Evolutionary conservation across 108 stramenopile species (phyloP).

Genomic region (Conticribra guillardii): DNA sequence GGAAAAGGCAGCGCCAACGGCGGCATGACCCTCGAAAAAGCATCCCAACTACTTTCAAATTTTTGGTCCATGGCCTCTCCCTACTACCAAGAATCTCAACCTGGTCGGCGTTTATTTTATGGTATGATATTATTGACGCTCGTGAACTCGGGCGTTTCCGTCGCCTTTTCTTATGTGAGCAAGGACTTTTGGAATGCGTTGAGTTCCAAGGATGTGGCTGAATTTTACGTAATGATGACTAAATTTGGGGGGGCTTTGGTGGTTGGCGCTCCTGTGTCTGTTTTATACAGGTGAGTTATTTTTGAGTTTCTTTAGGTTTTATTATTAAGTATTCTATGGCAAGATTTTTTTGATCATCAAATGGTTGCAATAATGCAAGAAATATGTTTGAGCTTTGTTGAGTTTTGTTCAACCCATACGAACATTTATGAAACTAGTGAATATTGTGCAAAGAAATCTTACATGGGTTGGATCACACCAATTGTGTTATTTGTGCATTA

Average conservation of each 20-base stretch:
- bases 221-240: slow-evolving; percentile 76
- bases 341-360: too few relatives aligned
- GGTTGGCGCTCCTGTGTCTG: slow-evolving; percentile 87
- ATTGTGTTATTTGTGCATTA: too few relatives aligned
- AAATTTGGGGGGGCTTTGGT: slow-evolving; percentile 77
- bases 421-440: too few relatives aligned
- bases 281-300: slow-evolving; percentile 76
- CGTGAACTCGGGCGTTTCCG: slow-evolving; percentile 82
- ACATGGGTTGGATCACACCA: too few relatives aligned
- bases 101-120: slow-evolving; percentile 75
- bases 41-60: slow-evolving; percentile 32
- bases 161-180: slow-evolving; percentile 90
- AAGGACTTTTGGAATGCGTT: slow-evolving; percentile 95
- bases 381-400: too few relatives aligned
- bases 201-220: slow-evolving; percentile 71
- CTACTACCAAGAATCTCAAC: slow-evolving; percentile 82
- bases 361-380: too few relatives aligned
- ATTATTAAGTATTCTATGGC: too few relatives aligned
- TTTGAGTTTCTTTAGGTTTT: slow-evolving; percentile 11
- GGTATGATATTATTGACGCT: slow-evolving; percentile 85
- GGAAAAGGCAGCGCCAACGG: background rate
- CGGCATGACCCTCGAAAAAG: slow-evolving; percentile 32
- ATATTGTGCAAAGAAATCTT: too few relatives aligned
- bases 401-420: too few relatives aligned
- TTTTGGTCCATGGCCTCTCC: slow-evolving; percentile 90